Evolutionary conservation across 805 yeast genomes (phyloP).

Genomic region (Starmerella kuoi): DNA sequence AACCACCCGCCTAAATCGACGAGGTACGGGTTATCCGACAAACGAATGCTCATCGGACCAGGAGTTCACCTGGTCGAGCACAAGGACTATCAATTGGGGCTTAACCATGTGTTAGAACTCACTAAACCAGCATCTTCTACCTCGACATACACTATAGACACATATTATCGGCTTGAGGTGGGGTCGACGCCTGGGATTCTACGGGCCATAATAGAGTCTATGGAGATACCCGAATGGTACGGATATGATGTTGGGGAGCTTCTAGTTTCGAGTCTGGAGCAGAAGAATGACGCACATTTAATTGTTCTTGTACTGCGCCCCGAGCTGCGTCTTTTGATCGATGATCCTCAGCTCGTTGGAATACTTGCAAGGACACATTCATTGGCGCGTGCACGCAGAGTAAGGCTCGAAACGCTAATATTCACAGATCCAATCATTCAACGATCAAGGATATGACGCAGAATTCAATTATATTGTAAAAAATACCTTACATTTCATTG

Average conservation of each 20-base stretch:
- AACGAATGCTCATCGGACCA: background rate
- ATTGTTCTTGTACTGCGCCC: conserved; percentile 7
- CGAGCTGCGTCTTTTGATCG: background rate
- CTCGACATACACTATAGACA: conserved; percentile 8
- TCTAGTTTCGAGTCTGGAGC: background rate
- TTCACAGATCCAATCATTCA: conserved; percentile 1
- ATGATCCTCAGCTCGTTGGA: conserved; percentile 2
- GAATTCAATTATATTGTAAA: too few species aligned
- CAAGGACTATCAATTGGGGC: background rate
- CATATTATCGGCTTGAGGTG: conserved; percentile 7
- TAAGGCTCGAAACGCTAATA: background rate
- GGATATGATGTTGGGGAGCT: conserved; percentile 6
- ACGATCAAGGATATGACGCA: too few species aligned
- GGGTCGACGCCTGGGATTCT: conserved; percentile 1
- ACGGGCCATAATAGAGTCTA: conserved; percentile 8
- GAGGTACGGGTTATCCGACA: background rate
- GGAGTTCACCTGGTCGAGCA: conserved; percentile 2
- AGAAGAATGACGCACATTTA: background rate
- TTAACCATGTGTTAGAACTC: background rate
- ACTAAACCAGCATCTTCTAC: background rate
- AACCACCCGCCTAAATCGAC: background rate
- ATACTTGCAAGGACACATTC: background rate
- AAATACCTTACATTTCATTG: too few species aligned
- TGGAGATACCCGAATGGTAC: conserved; percentile 14
- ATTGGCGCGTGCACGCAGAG: background rate